Conservation (phyloP, 352 stramenopile genomes). For the Globisporangium recalcitrans region DNA sequence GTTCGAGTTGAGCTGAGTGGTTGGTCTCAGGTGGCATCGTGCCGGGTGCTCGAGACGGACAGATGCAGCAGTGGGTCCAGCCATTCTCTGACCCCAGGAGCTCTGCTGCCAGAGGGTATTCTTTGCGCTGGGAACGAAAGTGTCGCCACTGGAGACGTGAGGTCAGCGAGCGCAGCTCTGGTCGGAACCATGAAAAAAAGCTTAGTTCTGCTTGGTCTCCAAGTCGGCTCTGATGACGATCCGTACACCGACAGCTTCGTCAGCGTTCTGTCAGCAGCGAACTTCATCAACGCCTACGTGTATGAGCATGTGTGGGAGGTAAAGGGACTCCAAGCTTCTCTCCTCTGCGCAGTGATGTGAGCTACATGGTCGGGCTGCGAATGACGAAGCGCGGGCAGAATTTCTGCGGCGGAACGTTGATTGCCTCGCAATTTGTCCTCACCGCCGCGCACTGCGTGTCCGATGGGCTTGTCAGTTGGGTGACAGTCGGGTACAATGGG, state of each 20-base stretch:
- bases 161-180: slow-evolving; percentile 3
- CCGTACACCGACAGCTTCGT: slow-evolving; percentile 1
- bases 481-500: slow-evolving; percentile 7
- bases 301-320: neutral
- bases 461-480: slow-evolving; percentile 16
- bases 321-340: neutral
- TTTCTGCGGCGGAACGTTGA: slow-evolving; percentile 7
- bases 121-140: slow-evolving; percentile 10
- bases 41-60: neutral
- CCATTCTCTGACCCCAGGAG: neutral
- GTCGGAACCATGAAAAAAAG: neutral
- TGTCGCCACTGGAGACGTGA: neutral
- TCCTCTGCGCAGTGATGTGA: neutral
- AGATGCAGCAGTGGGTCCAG: neutral
- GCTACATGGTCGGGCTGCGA: neutral
- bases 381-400: neutral
- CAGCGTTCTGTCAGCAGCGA: neutral
- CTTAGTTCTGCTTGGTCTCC: slow-evolving; percentile 6
- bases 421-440: slow-evolving; percentile 9
- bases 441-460: slow-evolving; percentile 8
- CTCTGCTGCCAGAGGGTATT: neutral
- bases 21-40: neutral
- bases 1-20: slow-evolving; percentile 7
- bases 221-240: neutral
- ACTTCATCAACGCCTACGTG: slow-evolving; percentile 13